A percentile compares a stretch with the other conserved stretches of the same genome.
These are phyloP conservation scores for Saccharomyces eubayanus DNA, from an alignment of 805 yeast genomes.

Conservation along the genomic window DNA sequence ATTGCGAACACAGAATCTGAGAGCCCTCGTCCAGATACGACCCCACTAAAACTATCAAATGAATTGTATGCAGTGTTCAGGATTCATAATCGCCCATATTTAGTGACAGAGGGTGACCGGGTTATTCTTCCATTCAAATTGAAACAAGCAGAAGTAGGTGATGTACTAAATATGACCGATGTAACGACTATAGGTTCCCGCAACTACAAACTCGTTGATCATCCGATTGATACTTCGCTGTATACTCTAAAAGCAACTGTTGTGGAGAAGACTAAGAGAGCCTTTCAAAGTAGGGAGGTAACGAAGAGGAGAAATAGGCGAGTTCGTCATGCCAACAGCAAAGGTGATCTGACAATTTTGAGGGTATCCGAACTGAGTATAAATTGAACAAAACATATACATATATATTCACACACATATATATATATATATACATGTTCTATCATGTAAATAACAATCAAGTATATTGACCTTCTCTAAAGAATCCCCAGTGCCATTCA, in stretches of 20 bases:
- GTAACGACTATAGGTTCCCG: slow-evolving; percentile 81
- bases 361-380: slow-evolving; percentile 66
- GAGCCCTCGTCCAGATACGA: slow-evolving; percentile 33
- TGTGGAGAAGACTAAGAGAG: slow-evolving; percentile 76
- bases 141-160: slow-evolving; percentile 76
- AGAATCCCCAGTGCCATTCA: not conserved
- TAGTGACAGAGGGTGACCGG: slow-evolving; percentile 86
- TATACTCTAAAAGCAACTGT: slow-evolving; percentile 68
- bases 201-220: slow-evolving; percentile 58
- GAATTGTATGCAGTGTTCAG: slow-evolving; percentile 74
- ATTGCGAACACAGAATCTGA: not conserved
- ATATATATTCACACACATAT: not conserved
- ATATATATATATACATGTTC: not conserved
- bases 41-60: slow-evolving; percentile 58
- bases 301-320: slow-evolving; percentile 78
- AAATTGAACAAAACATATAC: slow-evolving; percentile 21
- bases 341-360: slow-evolving; percentile 69
- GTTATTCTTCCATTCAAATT: slow-evolving; percentile 71
- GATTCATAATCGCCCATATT: slow-evolving; percentile 74
- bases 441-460: slow-evolving; percentile 1
- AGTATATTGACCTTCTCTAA: not conserved
- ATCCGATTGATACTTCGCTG: slow-evolving; percentile 44
- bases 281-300: slow-evolving; percentile 60
- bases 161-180: slow-evolving; percentile 60
- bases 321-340: slow-evolving; percentile 52